Conservation (phyloP, 2,329 filamentous ascomycete genomes). For the Cytospora mali region DNA sequence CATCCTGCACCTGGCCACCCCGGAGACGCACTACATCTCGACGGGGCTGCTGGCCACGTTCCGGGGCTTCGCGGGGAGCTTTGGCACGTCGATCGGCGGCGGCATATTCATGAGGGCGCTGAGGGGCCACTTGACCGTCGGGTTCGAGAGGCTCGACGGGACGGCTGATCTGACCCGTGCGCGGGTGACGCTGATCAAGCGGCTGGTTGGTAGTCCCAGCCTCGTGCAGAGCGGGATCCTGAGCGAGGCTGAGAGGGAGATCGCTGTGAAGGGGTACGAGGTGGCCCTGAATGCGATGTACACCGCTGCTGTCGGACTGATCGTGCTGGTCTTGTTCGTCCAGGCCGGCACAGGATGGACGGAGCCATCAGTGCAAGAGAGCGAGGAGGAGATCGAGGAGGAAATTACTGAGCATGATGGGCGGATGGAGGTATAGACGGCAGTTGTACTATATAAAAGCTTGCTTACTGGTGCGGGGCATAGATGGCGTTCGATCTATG, state of each 20-base stretch:
- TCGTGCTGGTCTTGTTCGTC: constrained; percentile 46
- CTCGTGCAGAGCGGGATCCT: constrained; percentile 50
- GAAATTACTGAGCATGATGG: constrained; percentile 38
- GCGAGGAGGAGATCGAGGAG: constrained; percentile 49
- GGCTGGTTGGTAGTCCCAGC: constrained; percentile 54
- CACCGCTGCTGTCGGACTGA: constrained; percentile 48
- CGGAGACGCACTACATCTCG: constrained; percentile 71
- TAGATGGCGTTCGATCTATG: neutral
- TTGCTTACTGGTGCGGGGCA: neutral
- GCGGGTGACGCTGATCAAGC: constrained; percentile 46
- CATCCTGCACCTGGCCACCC: constrained; percentile 69
- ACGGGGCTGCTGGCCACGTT: constrained; percentile 79
- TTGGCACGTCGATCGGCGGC: constrained; percentile 78
- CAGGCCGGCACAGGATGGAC: constrained; percentile 57
- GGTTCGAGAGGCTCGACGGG: constrained; percentile 56
- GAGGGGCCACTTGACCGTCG: constrained; percentile 53
- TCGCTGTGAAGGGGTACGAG: constrained; percentile 54
- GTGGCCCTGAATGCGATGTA: constrained; percentile 50
- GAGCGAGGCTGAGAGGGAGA: constrained; percentile 42
- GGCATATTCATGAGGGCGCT: constrained; percentile 72
- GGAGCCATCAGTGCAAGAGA: constrained; percentile 48
- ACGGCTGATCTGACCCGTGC: constrained; percentile 37
- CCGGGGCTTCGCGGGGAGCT: constrained; percentile 78
- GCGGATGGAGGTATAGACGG: constrained; percentile 37
- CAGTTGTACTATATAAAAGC: neutral